Conservation (phyloP, 148 eudicot genomes). For the Euryodendron excelsum region DNA sequence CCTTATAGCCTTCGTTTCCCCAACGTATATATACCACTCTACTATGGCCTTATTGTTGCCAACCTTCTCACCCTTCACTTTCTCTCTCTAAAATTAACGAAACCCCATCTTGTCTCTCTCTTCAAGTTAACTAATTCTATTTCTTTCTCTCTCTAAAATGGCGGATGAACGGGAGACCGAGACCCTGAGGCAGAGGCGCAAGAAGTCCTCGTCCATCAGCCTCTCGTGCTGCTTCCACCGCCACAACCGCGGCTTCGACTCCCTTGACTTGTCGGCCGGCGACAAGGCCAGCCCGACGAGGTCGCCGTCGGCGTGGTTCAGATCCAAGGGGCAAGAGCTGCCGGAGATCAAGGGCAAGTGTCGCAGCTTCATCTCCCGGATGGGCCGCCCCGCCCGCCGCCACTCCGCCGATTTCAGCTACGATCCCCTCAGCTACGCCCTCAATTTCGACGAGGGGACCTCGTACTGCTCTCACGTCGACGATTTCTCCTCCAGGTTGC, state of each 20-base stretch:
- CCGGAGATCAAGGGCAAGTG: constrained; percentile 27
- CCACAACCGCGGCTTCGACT: neutral
- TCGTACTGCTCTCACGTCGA: constrained; percentile 13
- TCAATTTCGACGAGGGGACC: constrained; percentile 61
- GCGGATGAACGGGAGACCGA: constrained; percentile 19
- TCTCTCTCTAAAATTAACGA: neutral
- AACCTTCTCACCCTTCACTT: neutral
- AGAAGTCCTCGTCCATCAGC: constrained; percentile 22
- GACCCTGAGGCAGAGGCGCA: constrained; percentile 10
- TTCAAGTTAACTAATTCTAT: no score
- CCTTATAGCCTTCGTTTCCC: no score
- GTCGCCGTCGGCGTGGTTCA: constrained; percentile 28
- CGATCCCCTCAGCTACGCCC: constrained; percentile 64
- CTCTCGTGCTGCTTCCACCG: constrained; percentile 24
- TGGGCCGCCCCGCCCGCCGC: constrained; percentile 27
- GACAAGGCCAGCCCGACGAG: constrained; percentile 2
- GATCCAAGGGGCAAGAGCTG: constrained; percentile 24
- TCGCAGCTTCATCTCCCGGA: constrained; percentile 29
- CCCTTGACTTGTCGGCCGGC: neutral
- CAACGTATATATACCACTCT: no score
- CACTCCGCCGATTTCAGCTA: constrained; percentile 46
- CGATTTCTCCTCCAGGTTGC: constrained; percentile 39
- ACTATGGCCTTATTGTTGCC: no score
- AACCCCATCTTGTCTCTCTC: neutral
- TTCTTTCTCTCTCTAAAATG: no score